A percentile compares a stretch with the other conserved stretches of the same genome.
These are phyloP conservation scores for Nicotiana paniculata DNA, from an alignment of 257 asterid genomes.

Conservation along the genomic window DNA sequence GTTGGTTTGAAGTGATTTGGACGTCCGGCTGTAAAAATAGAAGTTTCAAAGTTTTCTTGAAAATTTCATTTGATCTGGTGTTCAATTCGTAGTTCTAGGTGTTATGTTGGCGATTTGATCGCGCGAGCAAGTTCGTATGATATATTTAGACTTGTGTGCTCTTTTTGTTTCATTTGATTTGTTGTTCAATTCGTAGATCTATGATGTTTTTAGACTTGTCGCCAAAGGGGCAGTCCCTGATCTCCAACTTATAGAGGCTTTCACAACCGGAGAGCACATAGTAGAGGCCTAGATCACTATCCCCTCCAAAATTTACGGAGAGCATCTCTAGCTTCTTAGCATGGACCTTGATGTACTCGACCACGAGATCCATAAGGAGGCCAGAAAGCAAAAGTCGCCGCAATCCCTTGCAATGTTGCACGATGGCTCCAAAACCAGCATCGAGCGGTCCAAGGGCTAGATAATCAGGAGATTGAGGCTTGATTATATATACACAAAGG, in stretches of 20 bases:
- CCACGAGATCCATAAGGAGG: background rate
- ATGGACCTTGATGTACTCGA: background rate
- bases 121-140: too few relatives aligned
- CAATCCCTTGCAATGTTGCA: background rate
- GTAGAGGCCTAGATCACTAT: background rate
- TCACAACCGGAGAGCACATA: background rate
- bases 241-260: background rate
- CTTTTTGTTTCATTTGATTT: too few relatives aligned
- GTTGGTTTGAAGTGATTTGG: too few relatives aligned
- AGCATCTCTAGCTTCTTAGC: background rate
- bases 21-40: too few relatives aligned
- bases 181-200: too few relatives aligned
- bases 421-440: background rate
- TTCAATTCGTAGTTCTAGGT: too few relatives aligned
- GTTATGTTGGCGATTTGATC: too few relatives aligned
- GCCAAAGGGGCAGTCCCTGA: background rate
- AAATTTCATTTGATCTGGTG: too few relatives aligned
- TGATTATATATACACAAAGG: background rate
- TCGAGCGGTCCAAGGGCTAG: background rate
- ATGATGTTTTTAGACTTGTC: background rate
- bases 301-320: background rate
- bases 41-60: too few relatives aligned
- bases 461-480: background rate
- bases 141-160: too few relatives aligned
- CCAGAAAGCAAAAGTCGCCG: background rate